Evolutionary conservation across 441 rosid genomes (phyloP).

Genomic region (Arabidopsis hybrid): DNA sequence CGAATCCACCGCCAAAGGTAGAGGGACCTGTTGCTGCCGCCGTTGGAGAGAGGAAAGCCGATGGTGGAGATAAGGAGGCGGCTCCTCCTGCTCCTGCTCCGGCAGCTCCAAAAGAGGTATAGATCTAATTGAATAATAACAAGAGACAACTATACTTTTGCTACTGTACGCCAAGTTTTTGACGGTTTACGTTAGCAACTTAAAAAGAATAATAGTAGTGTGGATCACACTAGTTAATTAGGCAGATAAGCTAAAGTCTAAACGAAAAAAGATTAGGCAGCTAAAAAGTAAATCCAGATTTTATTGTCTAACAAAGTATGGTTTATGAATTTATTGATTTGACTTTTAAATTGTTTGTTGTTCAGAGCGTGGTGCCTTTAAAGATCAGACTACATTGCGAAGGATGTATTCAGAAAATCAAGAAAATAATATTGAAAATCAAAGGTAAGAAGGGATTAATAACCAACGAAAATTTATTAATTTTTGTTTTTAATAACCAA

Average conservation of each 20-base stretch:
- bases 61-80: constrained; percentile 36
- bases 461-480: background rate
- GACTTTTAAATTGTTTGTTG: background rate
- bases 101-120: constrained; percentile 46
- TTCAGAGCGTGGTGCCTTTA: constrained; percentile 72
- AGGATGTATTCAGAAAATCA: constrained; percentile 73
- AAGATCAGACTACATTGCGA: constrained; percentile 83
- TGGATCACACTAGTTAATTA: constrained; percentile 5
- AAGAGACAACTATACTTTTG: constrained; percentile 8
- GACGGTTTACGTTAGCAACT: constrained; percentile 6
- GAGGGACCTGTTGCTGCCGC: constrained; percentile 49
- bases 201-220: too few relatives aligned
- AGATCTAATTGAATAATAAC: constrained; percentile 11
- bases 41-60: constrained; percentile 49
- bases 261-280: constrained; percentile 13
- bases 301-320: background rate
- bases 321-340: constrained; percentile 16
- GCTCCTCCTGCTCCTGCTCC: constrained; percentile 32
- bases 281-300: constrained; percentile 1
- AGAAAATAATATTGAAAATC: constrained; percentile 56
- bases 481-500: too few relatives aligned
- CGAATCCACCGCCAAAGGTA: constrained; percentile 78
- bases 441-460: constrained; percentile 53
- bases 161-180: background rate
- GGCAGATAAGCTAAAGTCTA: constrained; percentile 3